These are phyloP conservation scores for Sclerotinia glacialis DNA, from an alignment of 2,329 filamentous ascomycete species.

Conservation along the genomic window DNA sequence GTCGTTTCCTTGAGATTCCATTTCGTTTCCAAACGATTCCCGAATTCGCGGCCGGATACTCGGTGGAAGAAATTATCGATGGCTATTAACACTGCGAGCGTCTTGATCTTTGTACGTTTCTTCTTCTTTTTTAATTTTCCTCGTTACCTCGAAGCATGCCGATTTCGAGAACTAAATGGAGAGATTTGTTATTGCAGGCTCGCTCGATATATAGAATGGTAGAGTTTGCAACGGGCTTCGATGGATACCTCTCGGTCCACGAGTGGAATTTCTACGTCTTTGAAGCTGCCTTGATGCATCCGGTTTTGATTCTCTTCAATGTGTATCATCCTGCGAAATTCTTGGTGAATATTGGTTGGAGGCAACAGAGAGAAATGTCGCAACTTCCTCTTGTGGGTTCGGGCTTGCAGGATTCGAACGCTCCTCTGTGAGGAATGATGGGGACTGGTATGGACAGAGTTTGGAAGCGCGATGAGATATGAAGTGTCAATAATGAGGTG, in stretches of 20 bases:
- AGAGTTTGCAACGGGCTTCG: conserved; percentile 50
- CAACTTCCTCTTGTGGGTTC: background rate
- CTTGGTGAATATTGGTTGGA: conserved; percentile 31
- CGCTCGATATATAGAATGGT: conserved; percentile 51
- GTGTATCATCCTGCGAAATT: conserved; percentile 48
- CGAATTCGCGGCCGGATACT: conserved; percentile 36
- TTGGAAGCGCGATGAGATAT: too few relatives aligned
- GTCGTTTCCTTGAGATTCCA: conserved; percentile 44
- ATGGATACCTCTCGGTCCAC: conserved; percentile 48
- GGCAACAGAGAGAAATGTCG: conserved; percentile 12
- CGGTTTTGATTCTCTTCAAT: conserved; percentile 48
- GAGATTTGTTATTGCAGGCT: background rate
- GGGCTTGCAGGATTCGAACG: background rate
- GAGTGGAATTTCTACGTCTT: conserved; percentile 55
- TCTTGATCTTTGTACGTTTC: conserved; percentile 46
- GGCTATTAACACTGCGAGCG: conserved; percentile 46
- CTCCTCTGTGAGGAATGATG: too few relatives aligned
- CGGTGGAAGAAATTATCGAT: conserved; percentile 43
- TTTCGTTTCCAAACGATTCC: conserved; percentile 33
- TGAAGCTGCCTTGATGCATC: conserved; percentile 38
- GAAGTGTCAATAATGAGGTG: too few relatives aligned
- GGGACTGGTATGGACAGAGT: too few relatives aligned
- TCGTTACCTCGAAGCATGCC: background rate
- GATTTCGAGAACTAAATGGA: background rate
- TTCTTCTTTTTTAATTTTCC: background rate